A percentile compares a stretch with the other conserved stretches of the same genome.
Evolutionary conservation across 495 filamentous ascomycete species (phyloP).

Genomic region (Penicillium malachiteum): DNA sequence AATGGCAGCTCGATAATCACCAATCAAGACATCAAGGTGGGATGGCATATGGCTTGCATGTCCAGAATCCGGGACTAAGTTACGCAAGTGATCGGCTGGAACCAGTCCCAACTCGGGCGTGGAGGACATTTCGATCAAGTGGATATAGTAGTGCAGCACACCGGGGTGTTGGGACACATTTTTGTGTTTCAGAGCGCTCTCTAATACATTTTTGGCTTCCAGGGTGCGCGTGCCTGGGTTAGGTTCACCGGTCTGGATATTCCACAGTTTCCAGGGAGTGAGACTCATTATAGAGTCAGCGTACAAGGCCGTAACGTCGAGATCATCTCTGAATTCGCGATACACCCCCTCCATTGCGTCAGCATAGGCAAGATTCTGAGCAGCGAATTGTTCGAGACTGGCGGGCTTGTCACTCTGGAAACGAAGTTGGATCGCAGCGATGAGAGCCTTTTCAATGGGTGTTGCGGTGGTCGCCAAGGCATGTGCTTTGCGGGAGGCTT

Average conservation of each 20-base stretch:
- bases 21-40: constrained; percentile 63
- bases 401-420: constrained; percentile 44
- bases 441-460: constrained; percentile 54
- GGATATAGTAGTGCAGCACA: constrained; percentile 65
- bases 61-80: constrained; percentile 60
- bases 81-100: constrained; percentile 56
- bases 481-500: constrained; percentile 40
- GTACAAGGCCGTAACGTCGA: constrained; percentile 59
- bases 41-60: constrained; percentile 68
- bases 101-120: constrained; percentile 55
- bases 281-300: constrained; percentile 65
- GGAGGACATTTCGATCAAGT: constrained; percentile 67
- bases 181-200: constrained; percentile 41
- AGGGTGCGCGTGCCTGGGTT: constrained; percentile 52
- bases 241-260: constrained; percentile 57
- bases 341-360: constrained; percentile 59
- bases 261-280: constrained; percentile 64
- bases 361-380: constrained; percentile 56
- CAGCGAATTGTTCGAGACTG: constrained; percentile 36
- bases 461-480: constrained; percentile 23
- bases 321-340: constrained; percentile 46
- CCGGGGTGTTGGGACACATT: constrained; percentile 52
- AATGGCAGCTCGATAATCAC: constrained; percentile 60
- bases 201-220: constrained; percentile 57
- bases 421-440: constrained; percentile 53